Evolutionary conservation across 2,329 filamentous ascomycete genomes (phyloP).

Genomic region (Phaeosphaeriaceae sp.): DNA sequence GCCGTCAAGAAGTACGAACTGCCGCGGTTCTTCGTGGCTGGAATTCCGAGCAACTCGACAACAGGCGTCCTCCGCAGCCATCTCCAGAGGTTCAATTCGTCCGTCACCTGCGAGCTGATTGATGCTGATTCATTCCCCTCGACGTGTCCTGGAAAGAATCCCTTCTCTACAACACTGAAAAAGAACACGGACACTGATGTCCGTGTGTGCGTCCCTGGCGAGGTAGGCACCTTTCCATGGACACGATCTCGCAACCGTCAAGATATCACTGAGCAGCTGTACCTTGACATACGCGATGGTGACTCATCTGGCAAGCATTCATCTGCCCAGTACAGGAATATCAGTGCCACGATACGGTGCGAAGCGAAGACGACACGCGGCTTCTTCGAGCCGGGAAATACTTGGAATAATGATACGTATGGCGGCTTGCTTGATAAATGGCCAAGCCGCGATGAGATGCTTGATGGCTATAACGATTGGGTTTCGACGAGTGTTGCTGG

Average conservation of each 20-base stretch:
- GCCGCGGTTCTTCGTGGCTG: slow-evolving; percentile 4
- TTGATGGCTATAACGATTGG: neutral
- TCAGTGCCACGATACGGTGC: neutral
- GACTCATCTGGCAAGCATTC: neutral
- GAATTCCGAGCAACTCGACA: neutral
- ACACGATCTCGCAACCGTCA: slow-evolving; percentile 16
- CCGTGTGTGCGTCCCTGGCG: slow-evolving; percentile 16
- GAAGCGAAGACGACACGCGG: slow-evolving; percentile 1
- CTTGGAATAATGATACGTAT: neutral
- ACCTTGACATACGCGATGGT: slow-evolving; percentile 5
- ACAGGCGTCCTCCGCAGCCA: slow-evolving; percentile 18
- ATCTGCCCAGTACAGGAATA: neutral
- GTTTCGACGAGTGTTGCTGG: neutral
- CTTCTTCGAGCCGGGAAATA: slow-evolving; percentile 8
- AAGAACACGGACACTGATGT: neutral
- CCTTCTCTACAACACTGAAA: neutral
- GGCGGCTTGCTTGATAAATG: slow-evolving; percentile 3
- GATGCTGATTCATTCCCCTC: slow-evolving; percentile 4
- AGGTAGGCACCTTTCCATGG: slow-evolving; percentile 11
- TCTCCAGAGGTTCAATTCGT: slow-evolving; percentile 16
- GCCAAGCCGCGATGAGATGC: neutral
- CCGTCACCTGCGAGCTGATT: slow-evolving; percentile 5
- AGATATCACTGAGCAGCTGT: slow-evolving; percentile 15
- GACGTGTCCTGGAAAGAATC: slow-evolving; percentile 3
- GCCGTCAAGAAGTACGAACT: neutral